phyloP scores from a whole-genome alignment of 2,329 filamentous ascomycete species.

The Fusarium sp. region DNA sequence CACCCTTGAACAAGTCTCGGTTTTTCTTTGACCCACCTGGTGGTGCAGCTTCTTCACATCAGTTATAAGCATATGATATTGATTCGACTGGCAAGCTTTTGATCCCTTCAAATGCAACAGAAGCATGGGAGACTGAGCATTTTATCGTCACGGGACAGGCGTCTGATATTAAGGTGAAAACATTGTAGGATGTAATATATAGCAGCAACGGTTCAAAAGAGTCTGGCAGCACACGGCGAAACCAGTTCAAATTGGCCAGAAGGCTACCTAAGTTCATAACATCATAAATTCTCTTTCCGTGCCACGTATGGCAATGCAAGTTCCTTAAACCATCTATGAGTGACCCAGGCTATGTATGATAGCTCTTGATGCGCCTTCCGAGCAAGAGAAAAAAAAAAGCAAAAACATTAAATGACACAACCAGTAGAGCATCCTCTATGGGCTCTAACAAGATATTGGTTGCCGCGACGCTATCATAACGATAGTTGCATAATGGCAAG shows the following conservation, averaged over 20 bases:
- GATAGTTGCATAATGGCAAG: conserved; percentile 30
- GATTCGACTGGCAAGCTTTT: neutral
- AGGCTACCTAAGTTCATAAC: conserved; percentile 26
- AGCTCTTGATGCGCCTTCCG: conserved; percentile 20
- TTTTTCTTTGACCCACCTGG: too few species aligned
- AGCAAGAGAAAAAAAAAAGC: neutral
- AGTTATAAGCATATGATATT: neutral
- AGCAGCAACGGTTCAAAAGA: neutral
- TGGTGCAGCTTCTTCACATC: neutral
- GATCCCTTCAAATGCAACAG: neutral
- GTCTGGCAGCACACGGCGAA: neutral
- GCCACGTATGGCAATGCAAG: conserved; percentile 33
- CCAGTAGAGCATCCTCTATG: conserved; percentile 1
- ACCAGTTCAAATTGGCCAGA: conserved; percentile 3
- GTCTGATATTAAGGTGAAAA: neutral
- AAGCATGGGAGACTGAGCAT: neutral
- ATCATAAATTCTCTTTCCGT: conserved; percentile 25
- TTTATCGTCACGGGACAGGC: neutral
- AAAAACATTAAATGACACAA: conserved; percentile 24
- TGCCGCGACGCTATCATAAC: neutral
- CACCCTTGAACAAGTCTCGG: too few species aligned
- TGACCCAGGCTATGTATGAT: neutral
- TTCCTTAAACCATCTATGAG: conserved; percentile 26
- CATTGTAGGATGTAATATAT: conserved; percentile 14
- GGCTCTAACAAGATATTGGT: neutral